Evolutionary conservation across 495 filamentous ascomycete genomes (phyloP), one percentile per base, ranked within the genome.

Genomic region (Thermothielavioides terrestris): DNA sequence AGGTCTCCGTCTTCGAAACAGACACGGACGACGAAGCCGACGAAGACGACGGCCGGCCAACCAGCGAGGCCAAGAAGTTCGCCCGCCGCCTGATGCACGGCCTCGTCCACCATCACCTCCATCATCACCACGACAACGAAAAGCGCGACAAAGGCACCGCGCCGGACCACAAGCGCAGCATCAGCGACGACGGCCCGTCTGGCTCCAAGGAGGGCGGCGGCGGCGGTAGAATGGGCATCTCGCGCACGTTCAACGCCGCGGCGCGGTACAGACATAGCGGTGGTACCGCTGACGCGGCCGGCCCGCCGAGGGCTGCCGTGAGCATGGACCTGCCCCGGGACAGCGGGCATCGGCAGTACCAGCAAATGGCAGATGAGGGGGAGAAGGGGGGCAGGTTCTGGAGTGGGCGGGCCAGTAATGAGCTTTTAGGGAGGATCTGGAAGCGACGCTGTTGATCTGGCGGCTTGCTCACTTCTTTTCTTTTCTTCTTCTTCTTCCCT

Each of bases 1-100:
- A 38, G 30, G 38, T 55, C 23, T 63, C 60, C 18, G 49, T 63
- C 42, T 63, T 63, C 23, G 61, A 64, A 23, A 21, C 36, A 5
- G 60, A 63, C 35, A 51, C 61, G 1, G 58, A 61, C 27, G 52
- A 51, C 47, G 41, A 49, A 0, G 49, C 53, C 6, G 15, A 38
- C 0, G 41, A 56, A 1, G 25, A 5, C 0, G 17, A 34, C 9
- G 12, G 12, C 25, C 18, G 30, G 14, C 20, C 30, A 5, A 9
- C 28, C 9, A 20, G 39, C 42, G 54, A 51, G 23, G 18, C 42
- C 11, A 52, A 20, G 1, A 46, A 44, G 18, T 41, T 63, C 27
- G 57, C 55, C 1, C 46, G 50, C 3, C 52, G 58, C 2, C 17
- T 63, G 5, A 48, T 60, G 46, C 46, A 53, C 25, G 54, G 55